phyloP scores from a whole-genome alignment of 768 basidiomycete genomes.

The Macrolepiota fuliginosa region DNA sequence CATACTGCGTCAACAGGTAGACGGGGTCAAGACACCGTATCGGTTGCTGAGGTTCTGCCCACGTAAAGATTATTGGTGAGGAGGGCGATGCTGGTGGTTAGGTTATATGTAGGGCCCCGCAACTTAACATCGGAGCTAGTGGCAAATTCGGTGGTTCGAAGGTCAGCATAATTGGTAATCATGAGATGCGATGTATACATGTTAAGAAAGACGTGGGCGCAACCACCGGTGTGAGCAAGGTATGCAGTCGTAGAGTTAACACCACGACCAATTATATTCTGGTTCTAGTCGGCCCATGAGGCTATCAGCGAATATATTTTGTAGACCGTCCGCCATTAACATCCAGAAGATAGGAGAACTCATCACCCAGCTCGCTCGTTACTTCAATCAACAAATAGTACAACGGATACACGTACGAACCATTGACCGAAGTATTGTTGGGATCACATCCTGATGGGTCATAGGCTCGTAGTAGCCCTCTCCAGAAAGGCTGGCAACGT shows the following conservation, averaged over 20 bases:
- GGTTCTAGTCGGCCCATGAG: too few species aligned
- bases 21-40: too few species aligned
- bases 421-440: slow-evolving; percentile 6
- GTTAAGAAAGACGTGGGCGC: slow-evolving; percentile 14
- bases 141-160: slow-evolving; percentile 23
- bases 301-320: too few species aligned
- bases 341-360: slow-evolving; percentile 11
- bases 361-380: slow-evolving; percentile 9
- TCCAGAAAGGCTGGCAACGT: too few species aligned
- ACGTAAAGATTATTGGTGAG: too few species aligned
- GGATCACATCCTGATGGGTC: too few species aligned
- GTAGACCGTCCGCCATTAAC: slow-evolving; percentile 5
- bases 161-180: slow-evolving; percentile 15
- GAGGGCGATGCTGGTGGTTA: too few species aligned
- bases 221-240: slow-evolving; percentile 13
- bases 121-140: background rate
- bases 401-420: slow-evolving; percentile 12
- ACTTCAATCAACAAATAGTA: slow-evolving; percentile 20
- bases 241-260: slow-evolving; percentile 23
- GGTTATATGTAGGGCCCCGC: too few species aligned
- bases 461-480: slow-evolving; percentile 15
- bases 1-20: too few species aligned
- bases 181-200: slow-evolving; percentile 14
- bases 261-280: background rate
- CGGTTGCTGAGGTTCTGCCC: too few species aligned